These are phyloP conservation scores for Macadamia integrifolia DNA, from an alignment of 164 flowering plant genomes.

Conservation along the genomic window DNA sequence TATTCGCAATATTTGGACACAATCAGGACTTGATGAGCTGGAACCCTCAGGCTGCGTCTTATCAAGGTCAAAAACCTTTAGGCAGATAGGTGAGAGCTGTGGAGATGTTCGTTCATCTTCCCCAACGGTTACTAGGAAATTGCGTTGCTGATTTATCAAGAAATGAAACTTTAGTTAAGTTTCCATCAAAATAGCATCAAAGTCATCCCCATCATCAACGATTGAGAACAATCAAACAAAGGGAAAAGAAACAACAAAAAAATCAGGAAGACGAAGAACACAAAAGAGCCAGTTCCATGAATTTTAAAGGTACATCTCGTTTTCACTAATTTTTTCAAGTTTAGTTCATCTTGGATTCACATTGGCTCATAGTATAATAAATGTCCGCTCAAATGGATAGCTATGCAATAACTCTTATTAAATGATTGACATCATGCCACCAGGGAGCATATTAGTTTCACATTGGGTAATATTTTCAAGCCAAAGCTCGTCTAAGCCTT, in stretches of 20 bases:
- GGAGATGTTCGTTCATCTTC: slow-evolving; percentile 79
- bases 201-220: too few relatives aligned
- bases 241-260: neutral
- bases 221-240: neutral
- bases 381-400: too few relatives aligned
- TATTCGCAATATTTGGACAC: slow-evolving; percentile 78
- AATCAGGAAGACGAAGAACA: neutral
- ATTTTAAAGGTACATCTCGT: neutral
- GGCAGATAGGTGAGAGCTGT: slow-evolving; percentile 64
- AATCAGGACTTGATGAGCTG: slow-evolving; percentile 68
- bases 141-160: slow-evolving; percentile 63
- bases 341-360: too few relatives aligned
- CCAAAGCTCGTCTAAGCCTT: too few relatives aligned
- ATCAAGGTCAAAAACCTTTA: slow-evolving; percentile 93
- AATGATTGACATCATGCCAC: too few relatives aligned
- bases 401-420: too few relatives aligned
- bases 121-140: slow-evolving; percentile 80
- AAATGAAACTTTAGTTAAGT: slow-evolving; percentile 3
- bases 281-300: neutral
- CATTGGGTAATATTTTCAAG: too few relatives aligned
- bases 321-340: too few relatives aligned
- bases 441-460: too few relatives aligned
- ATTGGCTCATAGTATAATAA: too few relatives aligned
- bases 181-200: neutral
- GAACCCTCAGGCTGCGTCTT: slow-evolving; percentile 83